These are phyloP conservation scores for Tulasnella sp. DNA, from an alignment of 768 basidiomycete genomes.

Conservation along the genomic window DNA sequence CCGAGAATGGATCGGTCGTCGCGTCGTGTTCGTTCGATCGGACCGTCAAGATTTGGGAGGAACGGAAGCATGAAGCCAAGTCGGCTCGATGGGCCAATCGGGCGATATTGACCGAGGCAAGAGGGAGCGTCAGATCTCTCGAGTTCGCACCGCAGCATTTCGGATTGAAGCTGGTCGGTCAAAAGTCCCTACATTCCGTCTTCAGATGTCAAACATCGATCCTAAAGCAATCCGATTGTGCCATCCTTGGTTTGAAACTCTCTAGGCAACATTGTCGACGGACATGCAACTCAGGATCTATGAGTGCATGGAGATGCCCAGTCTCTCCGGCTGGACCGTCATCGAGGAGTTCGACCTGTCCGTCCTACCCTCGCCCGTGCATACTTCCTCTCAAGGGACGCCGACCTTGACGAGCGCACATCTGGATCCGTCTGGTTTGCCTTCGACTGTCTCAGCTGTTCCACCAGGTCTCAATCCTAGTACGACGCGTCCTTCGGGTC, in stretches of 20 bases:
- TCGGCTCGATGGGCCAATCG: slow-evolving; percentile 57
- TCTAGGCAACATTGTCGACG: slow-evolving; percentile 74
- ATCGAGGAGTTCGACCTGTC: slow-evolving; percentile 66
- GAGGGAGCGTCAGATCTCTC: slow-evolving; percentile 72
- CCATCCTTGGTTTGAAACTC: neutral
- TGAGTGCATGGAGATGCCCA: slow-evolving; percentile 57
- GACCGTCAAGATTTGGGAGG: slow-evolving; percentile 86
- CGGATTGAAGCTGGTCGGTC: slow-evolving; percentile 73
- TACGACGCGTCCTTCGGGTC: neutral
- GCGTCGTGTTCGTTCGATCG: slow-evolving; percentile 85
- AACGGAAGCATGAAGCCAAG: slow-evolving; percentile 21
- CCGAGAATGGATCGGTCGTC: slow-evolving; percentile 79
- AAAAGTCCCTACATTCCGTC: neutral
- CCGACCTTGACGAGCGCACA: slow-evolving; percentile 18
- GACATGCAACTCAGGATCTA: slow-evolving; percentile 84
- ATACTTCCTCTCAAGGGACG: slow-evolving; percentile 5
- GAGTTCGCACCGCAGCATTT: slow-evolving; percentile 83
- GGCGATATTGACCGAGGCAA: slow-evolving; percentile 67
- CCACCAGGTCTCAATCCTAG: slow-evolving; percentile 34
- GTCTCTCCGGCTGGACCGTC: slow-evolving; percentile 62
- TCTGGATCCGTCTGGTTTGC: slow-evolving; percentile 34
- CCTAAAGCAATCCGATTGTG: neutral
- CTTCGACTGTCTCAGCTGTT: slow-evolving; percentile 45
- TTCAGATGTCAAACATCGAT: neutral
- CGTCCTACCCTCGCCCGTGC: slow-evolving; percentile 35